A percentile compares a stretch with the other conserved stretches of the same genome.
Conservation (phyloP, 257 asterid species). For the Euphrasia confusa region DNA sequence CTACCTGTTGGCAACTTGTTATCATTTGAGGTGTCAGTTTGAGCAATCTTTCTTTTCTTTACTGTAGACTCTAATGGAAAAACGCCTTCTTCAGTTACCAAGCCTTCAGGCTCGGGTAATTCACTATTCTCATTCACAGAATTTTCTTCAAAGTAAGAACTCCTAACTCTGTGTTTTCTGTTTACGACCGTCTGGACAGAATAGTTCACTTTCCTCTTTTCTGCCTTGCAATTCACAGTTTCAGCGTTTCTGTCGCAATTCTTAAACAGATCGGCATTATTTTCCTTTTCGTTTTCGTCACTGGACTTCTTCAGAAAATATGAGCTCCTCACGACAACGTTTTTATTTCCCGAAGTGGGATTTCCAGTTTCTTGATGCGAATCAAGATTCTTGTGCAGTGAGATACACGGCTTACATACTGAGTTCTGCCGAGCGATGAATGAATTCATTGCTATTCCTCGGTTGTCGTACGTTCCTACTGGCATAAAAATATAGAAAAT, state of each 20-base stretch:
- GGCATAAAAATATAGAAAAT: constrained; percentile 2
- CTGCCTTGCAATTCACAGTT: constrained; percentile 22
- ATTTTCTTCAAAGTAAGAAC: constrained; percentile 23
- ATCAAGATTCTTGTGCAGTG: constrained; percentile 43
- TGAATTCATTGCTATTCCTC: constrained; percentile 15
- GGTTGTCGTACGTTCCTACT: constrained; percentile 34
- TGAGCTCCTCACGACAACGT: constrained; percentile 44
- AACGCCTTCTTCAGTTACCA: constrained; percentile 4
- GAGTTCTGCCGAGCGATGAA: constrained; percentile 31
- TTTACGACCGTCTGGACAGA: constrained; percentile 22
- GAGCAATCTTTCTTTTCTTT: constrained; percentile 52
- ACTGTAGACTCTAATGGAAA: constrained; percentile 27
- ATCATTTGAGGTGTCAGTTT: constrained; percentile 29
- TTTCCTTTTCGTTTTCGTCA: constrained; percentile 32
- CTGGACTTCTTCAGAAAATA: constrained; percentile 48
- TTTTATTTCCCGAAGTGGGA: constrained; percentile 27
- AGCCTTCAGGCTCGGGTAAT: constrained; percentile 26
- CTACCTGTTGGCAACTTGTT: constrained; percentile 33
- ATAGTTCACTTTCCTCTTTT: constrained; percentile 25
- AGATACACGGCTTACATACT: constrained; percentile 56
- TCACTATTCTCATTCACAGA: constrained; percentile 24
- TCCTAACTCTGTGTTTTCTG: constrained; percentile 25
- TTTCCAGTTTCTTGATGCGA: constrained; percentile 34
- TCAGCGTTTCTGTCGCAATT: constrained; percentile 14
- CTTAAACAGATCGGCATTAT: constrained; percentile 20